Evolutionary conservation across 2,329 filamentous ascomycete species (phyloP).

Genomic region (Rhexocercosporidium sp.): DNA sequence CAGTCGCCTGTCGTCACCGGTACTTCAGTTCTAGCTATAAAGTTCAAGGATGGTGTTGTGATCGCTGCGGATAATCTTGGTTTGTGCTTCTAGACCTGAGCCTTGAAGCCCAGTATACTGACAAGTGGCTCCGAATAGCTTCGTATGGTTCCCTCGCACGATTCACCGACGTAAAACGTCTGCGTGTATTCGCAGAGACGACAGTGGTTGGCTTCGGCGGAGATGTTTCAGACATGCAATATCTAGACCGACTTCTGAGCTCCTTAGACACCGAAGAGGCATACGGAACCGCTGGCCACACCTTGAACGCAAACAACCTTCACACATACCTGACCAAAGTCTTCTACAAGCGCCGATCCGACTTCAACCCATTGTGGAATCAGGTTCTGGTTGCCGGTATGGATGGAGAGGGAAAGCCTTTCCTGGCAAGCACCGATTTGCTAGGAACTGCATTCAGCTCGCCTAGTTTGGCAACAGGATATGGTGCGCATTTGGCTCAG

Average conservation of each 20-base stretch:
- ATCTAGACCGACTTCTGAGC: constrained; percentile 88
- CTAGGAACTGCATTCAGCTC: constrained; percentile 90
- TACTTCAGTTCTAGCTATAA: constrained; percentile 92
- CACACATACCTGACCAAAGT: constrained; percentile 97
- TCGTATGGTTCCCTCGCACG: constrained; percentile 97
- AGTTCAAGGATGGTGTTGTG: constrained; percentile 95
- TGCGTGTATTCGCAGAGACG: constrained; percentile 84
- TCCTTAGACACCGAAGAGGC: constrained; percentile 88
- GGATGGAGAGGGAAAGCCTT: constrained; percentile 79
- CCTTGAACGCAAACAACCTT: constrained; percentile 88
- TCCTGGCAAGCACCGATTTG: constrained; percentile 89
- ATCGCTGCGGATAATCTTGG: constrained; percentile 97
- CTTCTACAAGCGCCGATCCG: constrained; percentile 90
- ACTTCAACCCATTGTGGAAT: constrained; percentile 99
- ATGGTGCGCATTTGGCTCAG: constrained; percentile 89
- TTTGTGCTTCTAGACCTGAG: constrained; percentile 46
- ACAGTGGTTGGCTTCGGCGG: constrained; percentile 93
- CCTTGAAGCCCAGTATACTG: constrained; percentile 21
- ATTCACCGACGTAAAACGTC: constrained; percentile 95
- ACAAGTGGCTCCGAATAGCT: constrained; percentile 56
- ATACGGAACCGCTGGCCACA: constrained; percentile 62
- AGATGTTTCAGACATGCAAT: constrained; percentile 99
- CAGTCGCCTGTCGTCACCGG: constrained; percentile 94
- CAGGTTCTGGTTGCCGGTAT: constrained; percentile 89
- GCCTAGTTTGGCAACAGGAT: constrained; percentile 90